These are phyloP conservation scores for Zelopaecilomyces penicillatus DNA, from an alignment of 2,329 filamentous ascomycete genomes.

Conservation along the genomic window DNA sequence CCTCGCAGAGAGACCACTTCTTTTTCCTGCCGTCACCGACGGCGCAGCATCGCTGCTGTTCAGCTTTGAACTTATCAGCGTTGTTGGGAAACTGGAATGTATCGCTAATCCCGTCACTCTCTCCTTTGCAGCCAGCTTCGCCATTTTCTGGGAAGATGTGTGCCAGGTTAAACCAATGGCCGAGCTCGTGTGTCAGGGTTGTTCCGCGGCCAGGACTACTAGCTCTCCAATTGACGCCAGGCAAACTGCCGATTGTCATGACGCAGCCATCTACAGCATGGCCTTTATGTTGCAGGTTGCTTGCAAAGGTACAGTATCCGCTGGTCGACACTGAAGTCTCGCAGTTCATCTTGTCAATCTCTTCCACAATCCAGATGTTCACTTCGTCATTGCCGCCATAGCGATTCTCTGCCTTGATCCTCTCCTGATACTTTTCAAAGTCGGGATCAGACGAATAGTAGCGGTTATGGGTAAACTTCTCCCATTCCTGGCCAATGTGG, in stretches of 20 bases:
- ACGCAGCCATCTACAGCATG: neutral
- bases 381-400: conserved; percentile 1
- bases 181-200: neutral
- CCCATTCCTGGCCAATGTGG: neutral
- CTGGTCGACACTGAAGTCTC: neutral
- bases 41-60: neutral
- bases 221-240: neutral
- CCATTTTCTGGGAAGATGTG: conserved; percentile 1
- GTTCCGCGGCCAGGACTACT: neutral
- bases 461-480: neutral
- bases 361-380: neutral
- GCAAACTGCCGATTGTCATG: neutral
- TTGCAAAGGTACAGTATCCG: neutral
- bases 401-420: conserved; percentile 1
- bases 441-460: too few relatives aligned
- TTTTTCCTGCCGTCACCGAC: neutral
- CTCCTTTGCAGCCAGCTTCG: neutral
- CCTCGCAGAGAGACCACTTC: neutral
- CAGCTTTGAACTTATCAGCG: neutral
- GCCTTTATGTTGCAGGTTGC: neutral
- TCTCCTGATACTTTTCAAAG: neutral
- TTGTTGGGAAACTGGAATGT: conserved; percentile 1
- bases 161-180: neutral
- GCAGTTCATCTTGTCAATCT: conserved; percentile 1
- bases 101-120: neutral